Evolutionary conservation across 139 green algal species (phyloP), one percentile per base, ranked within the genome.

Genomic region (Prasinococcaceae sp.): DNA sequence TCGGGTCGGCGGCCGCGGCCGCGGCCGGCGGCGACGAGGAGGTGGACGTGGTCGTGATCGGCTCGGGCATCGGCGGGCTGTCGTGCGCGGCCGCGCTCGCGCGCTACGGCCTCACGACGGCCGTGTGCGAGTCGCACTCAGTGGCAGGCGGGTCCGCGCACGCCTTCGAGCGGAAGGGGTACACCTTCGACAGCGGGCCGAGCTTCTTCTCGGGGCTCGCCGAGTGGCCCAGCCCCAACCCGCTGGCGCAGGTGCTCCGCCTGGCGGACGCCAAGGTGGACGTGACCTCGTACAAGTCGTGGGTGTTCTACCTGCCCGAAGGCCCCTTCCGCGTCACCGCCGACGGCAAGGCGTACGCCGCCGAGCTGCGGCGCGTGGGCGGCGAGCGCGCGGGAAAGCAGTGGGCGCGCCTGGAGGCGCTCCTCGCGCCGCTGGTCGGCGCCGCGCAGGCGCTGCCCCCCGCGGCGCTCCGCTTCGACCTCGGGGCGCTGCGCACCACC

Each of bases 121-220:
- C 16, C 27, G 40, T 61, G 5, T 61, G 53, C 20, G 53, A 61
- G 40, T 69, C 61, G 4, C 81, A 93, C 58, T 85, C 88, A 64
- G 47, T 73, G 16, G 54, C 83, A n/a, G 85, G 85, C 45, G 77
- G 84, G 30, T 75, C 76, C 17, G 81, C 83, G 0, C 85, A 94
- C 55, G 73, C 60, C 1, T 93, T 92, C 37, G 47, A 78, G 19
- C 63, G 84, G 14, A 50, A 54, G 5, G 84, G 79, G 14, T 93
- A 84, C 68, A 68, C 66, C 3, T 94, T 94, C 68, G 85, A 94
- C 60, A 69, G 76, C 9, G 85, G 85, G 0, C 85, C 85, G 2
- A 87, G 75, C 3, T 92, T 94, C 56, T 86, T 84, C 55, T 69
- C 82, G 22, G 81, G 81, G 1, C 63, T 93, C 2, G 50, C 70